Percentiles rank a stretch among this genome's conserved stretches.
These are phyloP conservation scores for Protomyces pachydermus DNA, from an alignment of 1,139 yeast species.

Conservation along the genomic window DNA sequence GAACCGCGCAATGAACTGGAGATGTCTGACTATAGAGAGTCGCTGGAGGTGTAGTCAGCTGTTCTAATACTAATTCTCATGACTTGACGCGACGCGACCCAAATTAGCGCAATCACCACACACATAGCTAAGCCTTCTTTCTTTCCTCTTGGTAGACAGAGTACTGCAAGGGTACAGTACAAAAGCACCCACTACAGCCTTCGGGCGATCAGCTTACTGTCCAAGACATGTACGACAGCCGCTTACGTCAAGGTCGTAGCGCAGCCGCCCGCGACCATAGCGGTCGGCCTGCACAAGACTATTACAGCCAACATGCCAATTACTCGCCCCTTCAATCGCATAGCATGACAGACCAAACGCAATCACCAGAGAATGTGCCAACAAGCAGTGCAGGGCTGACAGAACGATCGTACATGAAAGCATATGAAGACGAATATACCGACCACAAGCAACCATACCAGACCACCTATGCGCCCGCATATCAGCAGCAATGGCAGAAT, in stretches of 20 bases:
- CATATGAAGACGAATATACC: neutral
- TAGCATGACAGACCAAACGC: neutral
- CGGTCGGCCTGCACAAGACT: neutral
- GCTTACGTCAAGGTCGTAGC: slow-evolving; percentile 1
- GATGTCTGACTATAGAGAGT: neutral
- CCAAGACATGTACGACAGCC: neutral
- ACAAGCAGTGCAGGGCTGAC: neutral
- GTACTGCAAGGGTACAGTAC: no score
- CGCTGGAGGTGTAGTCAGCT: neutral
- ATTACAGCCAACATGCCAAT: neutral
- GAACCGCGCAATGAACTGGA: neutral
- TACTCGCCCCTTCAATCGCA: neutral
- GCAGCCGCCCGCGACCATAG: neutral
- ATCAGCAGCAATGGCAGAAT: neutral
- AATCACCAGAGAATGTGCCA: neutral
- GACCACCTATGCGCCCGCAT: neutral
- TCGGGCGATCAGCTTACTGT: neutral
- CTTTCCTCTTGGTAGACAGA: neutral
- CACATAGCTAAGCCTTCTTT: no score
- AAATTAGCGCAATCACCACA: neutral
- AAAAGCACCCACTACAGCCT: no score
- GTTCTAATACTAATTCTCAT: neutral
- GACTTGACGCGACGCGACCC: neutral
- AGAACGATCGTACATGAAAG: neutral
- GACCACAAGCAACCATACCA: neutral